phyloP scores from a whole-genome alignment of 2,329 filamentous ascomycete species.

The Fonsecaea pugnacius region DNA sequence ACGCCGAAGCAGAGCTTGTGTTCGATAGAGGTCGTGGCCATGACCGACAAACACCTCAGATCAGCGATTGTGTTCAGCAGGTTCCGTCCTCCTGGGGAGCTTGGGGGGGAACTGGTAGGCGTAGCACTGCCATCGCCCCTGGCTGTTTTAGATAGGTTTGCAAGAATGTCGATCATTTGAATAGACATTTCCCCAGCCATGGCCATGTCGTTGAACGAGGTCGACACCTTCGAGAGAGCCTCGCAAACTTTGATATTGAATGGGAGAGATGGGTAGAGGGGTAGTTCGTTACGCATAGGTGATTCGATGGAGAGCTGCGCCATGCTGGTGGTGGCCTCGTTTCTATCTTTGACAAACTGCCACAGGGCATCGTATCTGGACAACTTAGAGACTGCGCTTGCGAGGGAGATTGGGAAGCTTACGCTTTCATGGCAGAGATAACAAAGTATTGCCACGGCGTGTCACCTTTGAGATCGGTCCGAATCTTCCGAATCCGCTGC shows the following conservation, averaged over 20 bases:
- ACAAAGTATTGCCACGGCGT: constrained; percentile 28
- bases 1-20: constrained; percentile 29
- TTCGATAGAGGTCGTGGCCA: constrained; percentile 28
- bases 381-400: constrained; percentile 11
- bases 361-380: constrained; percentile 28
- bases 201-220: constrained; percentile 30
- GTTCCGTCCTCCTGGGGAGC: constrained; percentile 13
- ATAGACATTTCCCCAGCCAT: constrained; percentile 28
- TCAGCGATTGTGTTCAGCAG: constrained; percentile 27
- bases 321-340: constrained; percentile 25
- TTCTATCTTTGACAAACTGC: constrained; percentile 30
- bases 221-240: constrained; percentile 28
- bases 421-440: constrained; percentile 23
- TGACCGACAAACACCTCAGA: constrained; percentile 24
- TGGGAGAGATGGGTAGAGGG: constrained; percentile 26
- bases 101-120: constrained; percentile 14
- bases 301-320: constrained; percentile 26
- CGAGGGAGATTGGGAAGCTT: background rate
- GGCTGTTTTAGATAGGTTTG: constrained; percentile 20
- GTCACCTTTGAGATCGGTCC: constrained; percentile 23
- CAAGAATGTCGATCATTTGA: constrained; percentile 29
- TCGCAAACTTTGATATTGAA: constrained; percentile 28
- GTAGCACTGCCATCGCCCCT: constrained; percentile 20
- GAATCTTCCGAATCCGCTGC: constrained; percentile 25
- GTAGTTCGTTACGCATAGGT: constrained; percentile 28